phyloP scores from a whole-genome alignment of 371 early-diverging fungal species.

The Mucor lusitanicus region DNA sequence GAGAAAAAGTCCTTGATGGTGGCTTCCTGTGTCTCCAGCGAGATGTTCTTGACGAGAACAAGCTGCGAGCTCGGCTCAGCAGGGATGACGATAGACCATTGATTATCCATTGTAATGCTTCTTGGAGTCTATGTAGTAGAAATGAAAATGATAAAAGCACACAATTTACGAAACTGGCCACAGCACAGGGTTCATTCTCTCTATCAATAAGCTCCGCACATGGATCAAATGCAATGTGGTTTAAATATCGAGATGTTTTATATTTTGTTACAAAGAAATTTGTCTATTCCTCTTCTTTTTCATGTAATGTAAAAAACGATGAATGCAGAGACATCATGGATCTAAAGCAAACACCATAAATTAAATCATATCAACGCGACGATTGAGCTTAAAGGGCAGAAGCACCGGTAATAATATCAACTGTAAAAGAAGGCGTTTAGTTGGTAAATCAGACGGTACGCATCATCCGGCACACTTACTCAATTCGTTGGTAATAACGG shows the following conservation, averaged over 20 bases:
- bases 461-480: constrained; percentile 39
- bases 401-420: constrained; percentile 95
- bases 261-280: constrained; percentile 1
- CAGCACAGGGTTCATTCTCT: background rate
- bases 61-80: constrained; percentile 39
- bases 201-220: background rate
- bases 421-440: constrained; percentile 26
- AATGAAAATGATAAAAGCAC: background rate
- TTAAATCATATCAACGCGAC: background rate
- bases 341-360: background rate
- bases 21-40: constrained; percentile 37
- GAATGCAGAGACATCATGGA: background rate
- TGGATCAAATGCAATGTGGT: background rate
- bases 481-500: constrained; percentile 96
- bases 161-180: background rate
- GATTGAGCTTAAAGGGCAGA: constrained; percentile 70
- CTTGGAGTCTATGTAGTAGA: background rate
- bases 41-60: constrained; percentile 46
- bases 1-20: constrained; percentile 59
- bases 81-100: constrained; percentile 30
- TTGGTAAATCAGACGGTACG: background rate
- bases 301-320: background rate
- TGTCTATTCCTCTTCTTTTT: constrained; percentile 2
- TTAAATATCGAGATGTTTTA: background rate
- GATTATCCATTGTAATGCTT: background rate